Evolutionary conservation across 805 yeast species (phyloP).

Genomic region (Scheffersomyces ergatensis): DNA sequence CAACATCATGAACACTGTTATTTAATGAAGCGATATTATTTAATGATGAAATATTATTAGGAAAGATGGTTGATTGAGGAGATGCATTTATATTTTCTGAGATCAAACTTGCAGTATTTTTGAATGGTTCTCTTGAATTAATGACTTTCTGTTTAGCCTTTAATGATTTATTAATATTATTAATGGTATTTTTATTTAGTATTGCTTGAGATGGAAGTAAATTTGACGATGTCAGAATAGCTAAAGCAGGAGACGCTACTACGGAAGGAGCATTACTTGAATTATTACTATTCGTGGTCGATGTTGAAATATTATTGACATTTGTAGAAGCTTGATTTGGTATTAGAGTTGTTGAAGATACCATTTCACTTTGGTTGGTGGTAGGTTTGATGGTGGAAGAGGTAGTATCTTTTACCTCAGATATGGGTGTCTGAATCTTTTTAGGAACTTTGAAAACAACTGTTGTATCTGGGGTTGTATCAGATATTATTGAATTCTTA

Average conservation of each 20-base stretch:
- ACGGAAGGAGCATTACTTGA: background rate
- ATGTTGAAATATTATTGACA: background rate
- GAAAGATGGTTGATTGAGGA: conserved; percentile 24
- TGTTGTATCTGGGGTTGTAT: background rate
- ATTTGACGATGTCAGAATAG: conserved; percentile 1
- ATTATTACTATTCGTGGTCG: background rate
- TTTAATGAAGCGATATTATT: background rate
- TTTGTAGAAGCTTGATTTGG: background rate
- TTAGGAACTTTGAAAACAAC: conserved; percentile 2
- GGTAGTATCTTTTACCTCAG: background rate
- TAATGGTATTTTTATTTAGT: conserved; percentile 29
- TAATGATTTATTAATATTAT: conserved; percentile 40
- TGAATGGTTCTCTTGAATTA: conserved; percentile 32
- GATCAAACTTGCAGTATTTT: conserved; percentile 32
- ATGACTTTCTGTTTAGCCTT: conserved; percentile 43
- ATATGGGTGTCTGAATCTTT: background rate
- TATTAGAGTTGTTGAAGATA: background rate
- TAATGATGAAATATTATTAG: conserved; percentile 6
- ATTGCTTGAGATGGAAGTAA: conserved; percentile 6
- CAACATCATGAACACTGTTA: conserved; percentile 2
- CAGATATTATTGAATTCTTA: background rate
- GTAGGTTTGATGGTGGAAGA: too few species aligned
- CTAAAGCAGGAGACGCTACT: background rate
- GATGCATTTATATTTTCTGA: conserved; percentile 36
- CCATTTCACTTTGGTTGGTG: too few species aligned